Base-by-base conservation (phyloP, 129 eudicot species). In the Tanacetum coccineum region DNA sequence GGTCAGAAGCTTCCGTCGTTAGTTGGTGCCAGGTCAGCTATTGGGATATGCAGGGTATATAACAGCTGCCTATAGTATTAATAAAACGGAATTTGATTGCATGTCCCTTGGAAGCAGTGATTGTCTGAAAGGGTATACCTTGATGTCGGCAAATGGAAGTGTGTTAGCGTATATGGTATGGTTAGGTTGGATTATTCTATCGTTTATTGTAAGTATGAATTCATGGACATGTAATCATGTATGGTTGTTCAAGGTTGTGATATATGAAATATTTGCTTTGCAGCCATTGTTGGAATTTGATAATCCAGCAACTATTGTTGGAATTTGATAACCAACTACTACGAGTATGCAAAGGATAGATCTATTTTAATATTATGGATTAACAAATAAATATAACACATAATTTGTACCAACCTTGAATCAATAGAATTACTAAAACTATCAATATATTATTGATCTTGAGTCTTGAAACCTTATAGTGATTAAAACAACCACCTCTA, bases 1-100 rank as follows among this genome's bases (percentile, higher is more conserved):
- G 32, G 85, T 63, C 59, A 75, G 96, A 72, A 89, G 96, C 74
- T 89, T 89, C 67, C 89, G 96, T 28, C 90, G 96, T 68, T 85
- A 79, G 66, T 52, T 56, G 19, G 8, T 55, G 17, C 14, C 57
- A 21, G 44, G n/a, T 42, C 6, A 17, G 68, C 12, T 66, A 59
- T 59, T 21, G 69, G 56, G 3, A 42, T 9, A 13, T 40, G 54
- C 20, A 39, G 26, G 44, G 44, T 45, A 32, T 66, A 40, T 40
- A 50, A 15, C 46, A 45, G 66, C 72, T 45, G 40, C 30, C 71
- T 55, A 18, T 73, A 18, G 30, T 68, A 28, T 8, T 45, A 75
- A 75, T 75, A 75, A 75, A 51, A 26, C 7, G 71, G 71, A 58
- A 40, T 52, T 62, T 52, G 13, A 45, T 21, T 45, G 46, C 47